Conservation (phyloP, 164 flowering plant genomes). For the Sextonia rubra region DNA sequence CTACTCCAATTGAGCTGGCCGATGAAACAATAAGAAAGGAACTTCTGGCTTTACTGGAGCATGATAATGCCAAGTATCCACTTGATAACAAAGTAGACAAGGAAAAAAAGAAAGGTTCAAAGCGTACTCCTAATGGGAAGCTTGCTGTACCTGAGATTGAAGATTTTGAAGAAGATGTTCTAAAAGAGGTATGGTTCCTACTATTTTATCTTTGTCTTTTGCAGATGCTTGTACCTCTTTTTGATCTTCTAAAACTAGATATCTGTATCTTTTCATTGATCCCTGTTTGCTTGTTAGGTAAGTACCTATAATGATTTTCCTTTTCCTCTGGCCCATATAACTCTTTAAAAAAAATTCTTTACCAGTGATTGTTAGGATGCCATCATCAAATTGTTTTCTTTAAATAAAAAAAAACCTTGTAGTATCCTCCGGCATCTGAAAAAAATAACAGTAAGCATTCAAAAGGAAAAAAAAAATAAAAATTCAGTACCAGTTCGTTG, state of each 20-base stretch:
- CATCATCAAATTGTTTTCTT: no score
- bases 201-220: background rate
- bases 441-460: no score
- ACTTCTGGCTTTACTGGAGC: constrained; percentile 73
- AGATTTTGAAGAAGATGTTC: constrained; percentile 65
- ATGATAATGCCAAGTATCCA: constrained; percentile 96
- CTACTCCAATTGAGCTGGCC: constrained; percentile 85
- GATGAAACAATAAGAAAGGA: constrained; percentile 91
- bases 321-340: no score
- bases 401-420: no score
- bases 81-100: constrained; percentile 61
- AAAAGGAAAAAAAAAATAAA: no score
- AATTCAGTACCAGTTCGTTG: no score
- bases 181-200: constrained; percentile 57
- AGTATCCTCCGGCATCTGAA: no score
- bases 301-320: no score
- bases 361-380: no score
- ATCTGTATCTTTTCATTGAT: background rate
- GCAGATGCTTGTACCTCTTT: background rate
- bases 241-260: background rate
- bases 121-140: constrained; percentile 54
- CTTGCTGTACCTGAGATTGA: constrained; percentile 59
- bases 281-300: background rate
- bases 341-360: no score
- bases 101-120: constrained; percentile 76